A percentile compares a stretch with the other conserved stretches of the same genome.
These are phyloP conservation scores for Globisporangium sylvaticum DNA, from an alignment of 352 stramenopile genomes.

Conservation along the genomic window DNA sequence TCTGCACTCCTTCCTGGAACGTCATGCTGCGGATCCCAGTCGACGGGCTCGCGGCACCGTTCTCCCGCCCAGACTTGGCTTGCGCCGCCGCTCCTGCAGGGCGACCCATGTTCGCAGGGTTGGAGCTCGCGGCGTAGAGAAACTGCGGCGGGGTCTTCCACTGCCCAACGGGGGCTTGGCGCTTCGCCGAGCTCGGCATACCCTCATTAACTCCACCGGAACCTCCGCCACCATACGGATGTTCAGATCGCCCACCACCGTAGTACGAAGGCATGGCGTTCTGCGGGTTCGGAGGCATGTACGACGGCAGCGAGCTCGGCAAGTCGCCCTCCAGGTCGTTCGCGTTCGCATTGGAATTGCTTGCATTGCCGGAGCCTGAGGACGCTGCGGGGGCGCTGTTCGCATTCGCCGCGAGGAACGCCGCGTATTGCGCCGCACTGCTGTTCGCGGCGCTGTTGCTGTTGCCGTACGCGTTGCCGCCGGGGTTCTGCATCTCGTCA, in stretches of 20 bases:
- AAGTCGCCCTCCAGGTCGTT: constrained; percentile 50
- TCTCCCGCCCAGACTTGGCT: constrained; percentile 9
- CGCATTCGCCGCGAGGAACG: constrained; percentile 10
- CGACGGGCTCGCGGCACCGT: constrained; percentile 37
- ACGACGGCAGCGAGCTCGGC: constrained; percentile 70
- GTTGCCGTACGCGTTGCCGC: constrained; percentile 14
- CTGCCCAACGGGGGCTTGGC: constrained; percentile 45
- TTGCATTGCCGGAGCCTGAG: background rate
- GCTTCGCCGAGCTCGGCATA: constrained; percentile 28
- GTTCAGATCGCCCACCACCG: constrained; percentile 16
- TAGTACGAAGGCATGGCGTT: constrained; percentile 26
- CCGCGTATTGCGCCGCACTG: constrained; percentile 15
- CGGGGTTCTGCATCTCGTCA: constrained; percentile 20
- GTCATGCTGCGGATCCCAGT: constrained; percentile 58
- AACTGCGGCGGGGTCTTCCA: constrained; percentile 68
- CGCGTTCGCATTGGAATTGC: background rate
- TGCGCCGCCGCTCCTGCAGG: background rate
- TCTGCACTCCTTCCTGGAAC: constrained; percentile 40
- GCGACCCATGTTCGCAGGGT: background rate
- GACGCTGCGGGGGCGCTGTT: background rate
- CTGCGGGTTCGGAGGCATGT: constrained; percentile 36
- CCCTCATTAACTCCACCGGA: constrained; percentile 1
- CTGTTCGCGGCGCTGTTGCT: constrained; percentile 3
- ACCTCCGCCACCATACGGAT: background rate
- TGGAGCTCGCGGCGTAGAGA: constrained; percentile 25